Evolutionary conservation across 2,329 filamentous ascomycete species (phyloP), one percentile per base, ranked within the genome.

Genomic region (Zymoseptoria ardabiliae): DNA sequence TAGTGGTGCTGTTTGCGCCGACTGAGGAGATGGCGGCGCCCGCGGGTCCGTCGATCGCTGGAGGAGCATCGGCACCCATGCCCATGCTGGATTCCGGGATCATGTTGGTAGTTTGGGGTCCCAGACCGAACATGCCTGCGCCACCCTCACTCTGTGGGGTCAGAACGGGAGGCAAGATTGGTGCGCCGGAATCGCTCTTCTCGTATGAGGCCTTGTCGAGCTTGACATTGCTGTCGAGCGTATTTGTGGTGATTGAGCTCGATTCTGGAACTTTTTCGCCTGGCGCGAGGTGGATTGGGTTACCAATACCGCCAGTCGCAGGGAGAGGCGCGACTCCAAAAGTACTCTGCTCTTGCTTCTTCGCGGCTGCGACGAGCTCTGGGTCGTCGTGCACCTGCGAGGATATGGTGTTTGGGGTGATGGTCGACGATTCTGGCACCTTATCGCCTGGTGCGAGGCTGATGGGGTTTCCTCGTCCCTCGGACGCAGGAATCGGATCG

Each of bases 181-280:
- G 73, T 60, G 76, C 74, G 23, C 70, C 69, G 59, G 85, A 82
- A 69, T 88, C 88, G 64, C 86, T 85, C 74, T 89, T 89, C 73
- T 95, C 88, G 75, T 97, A 97, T 1, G 90, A 93, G 66, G 86
- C 89, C 73, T 91, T 83, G 73, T 97, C 92, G 20, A 90, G 82
- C 69, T 77, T 80, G 41, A 79, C 80, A 23, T 79, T 82, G 65
- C 82, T 84, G 50, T 86, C 84, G 70, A 96, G 82, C 55, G 91
- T 87, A 73, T 89, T 88, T 55, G 81, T 75, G 53, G 85, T 85
- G 67, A 91, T 70, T 23, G 82, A 81, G 73, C 77, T 82, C 23
- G 81, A 74, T 53, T 89, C 81, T 49, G 92, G 92, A 9, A 96
- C 82, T 73, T 86, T 85, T 77, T 96, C 90, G 68, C 91, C 91